These are phyloP conservation scores for Jacaranda copaia DNA, from an alignment of 257 asterid species.

Conservation along the genomic window DNA sequence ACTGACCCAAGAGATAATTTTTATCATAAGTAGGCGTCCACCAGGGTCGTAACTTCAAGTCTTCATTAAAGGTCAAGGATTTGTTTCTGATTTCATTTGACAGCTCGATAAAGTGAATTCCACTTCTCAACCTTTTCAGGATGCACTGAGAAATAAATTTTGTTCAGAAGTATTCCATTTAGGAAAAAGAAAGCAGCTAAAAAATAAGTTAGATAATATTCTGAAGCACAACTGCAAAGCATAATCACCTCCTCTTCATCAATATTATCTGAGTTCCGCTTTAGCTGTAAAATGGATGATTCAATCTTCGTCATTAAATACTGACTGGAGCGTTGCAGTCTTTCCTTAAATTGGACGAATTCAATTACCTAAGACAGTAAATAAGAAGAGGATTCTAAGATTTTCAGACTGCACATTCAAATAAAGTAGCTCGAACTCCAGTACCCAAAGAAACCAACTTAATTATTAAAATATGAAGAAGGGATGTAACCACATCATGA, in stretches of 20 bases:
- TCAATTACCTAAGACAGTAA: conserved; percentile 72
- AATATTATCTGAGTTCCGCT: conserved; percentile 73
- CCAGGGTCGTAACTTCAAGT: conserved; percentile 91
- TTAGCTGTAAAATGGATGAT: conserved; percentile 82
- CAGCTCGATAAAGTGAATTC: conserved; percentile 74
- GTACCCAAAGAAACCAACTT: conserved; percentile 10
- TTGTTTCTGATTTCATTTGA: conserved; percentile 77
- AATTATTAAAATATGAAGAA: conserved; percentile 1
- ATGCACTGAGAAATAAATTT: conserved; percentile 53
- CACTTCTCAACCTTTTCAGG: conserved; percentile 69
- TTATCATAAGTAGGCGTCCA: conserved; percentile 93
- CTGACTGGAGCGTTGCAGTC: conserved; percentile 81
- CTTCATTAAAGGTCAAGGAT: conserved; percentile 86
- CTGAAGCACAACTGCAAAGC: conserved; percentile 27
- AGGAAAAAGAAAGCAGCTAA: conserved; percentile 20
- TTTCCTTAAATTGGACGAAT: conserved; percentile 93
- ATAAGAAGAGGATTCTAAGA: conserved; percentile 25
- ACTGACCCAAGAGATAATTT: conserved; percentile 91
- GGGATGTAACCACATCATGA: background rate
- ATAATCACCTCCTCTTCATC: conserved; percentile 78
- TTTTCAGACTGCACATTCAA: conserved; percentile 31
- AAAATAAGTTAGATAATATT: conserved; percentile 20
- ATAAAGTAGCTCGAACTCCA: conserved; percentile 19
- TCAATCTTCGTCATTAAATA: conserved; percentile 85
- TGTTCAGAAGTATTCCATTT: conserved; percentile 13